These are phyloP conservation scores for Diplocarpon rosae DNA, from an alignment of 2,329 filamentous ascomycete species.

Conservation along the genomic window DNA sequence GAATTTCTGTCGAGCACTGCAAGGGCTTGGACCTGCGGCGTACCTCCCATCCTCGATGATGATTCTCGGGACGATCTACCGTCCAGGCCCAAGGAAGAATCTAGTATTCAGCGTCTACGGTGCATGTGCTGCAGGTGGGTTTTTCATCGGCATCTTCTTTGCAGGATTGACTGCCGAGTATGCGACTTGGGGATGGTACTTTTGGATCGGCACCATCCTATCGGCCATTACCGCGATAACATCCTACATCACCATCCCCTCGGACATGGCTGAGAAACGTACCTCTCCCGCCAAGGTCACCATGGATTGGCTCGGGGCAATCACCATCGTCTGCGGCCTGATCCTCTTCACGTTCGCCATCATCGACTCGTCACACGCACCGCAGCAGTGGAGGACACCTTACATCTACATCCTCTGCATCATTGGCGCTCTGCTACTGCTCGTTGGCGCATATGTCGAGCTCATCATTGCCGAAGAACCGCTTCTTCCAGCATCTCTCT, in stretches of 20 bases:
- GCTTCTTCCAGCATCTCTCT: slow-evolving; percentile 58
- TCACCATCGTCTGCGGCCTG: slow-evolving; percentile 51
- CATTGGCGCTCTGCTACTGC: slow-evolving; percentile 49
- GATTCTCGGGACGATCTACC: slow-evolving; percentile 52
- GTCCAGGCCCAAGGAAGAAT: slow-evolving; percentile 59
- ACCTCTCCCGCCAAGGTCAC: slow-evolving; percentile 28
- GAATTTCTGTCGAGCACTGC: slow-evolving; percentile 61
- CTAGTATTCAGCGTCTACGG: slow-evolving; percentile 48
- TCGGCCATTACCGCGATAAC: slow-evolving; percentile 35
- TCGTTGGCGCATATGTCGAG: slow-evolving; percentile 56
- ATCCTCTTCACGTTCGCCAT: slow-evolving; percentile 65
- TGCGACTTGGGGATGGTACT: slow-evolving; percentile 54
- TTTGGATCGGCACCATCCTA: slow-evolving; percentile 51
- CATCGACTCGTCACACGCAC: slow-evolving; percentile 60
- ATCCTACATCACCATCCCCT: slow-evolving; percentile 39
- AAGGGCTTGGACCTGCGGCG: slow-evolving; percentile 63
- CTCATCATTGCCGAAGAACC: slow-evolving; percentile 58
- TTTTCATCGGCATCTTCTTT: slow-evolving; percentile 52
- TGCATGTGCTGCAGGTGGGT: slow-evolving; percentile 41
- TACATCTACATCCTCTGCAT: slow-evolving; percentile 59
- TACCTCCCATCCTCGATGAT: slow-evolving; percentile 60
- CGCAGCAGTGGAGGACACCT: slow-evolving; percentile 59
- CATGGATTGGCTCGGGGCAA: slow-evolving; percentile 61
- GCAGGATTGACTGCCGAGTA: slow-evolving; percentile 51
- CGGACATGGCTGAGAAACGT: slow-evolving; percentile 31